Evolutionary conservation across 768 basidiomycete genomes (phyloP), one percentile per base, ranked within the genome.

Genomic region (Agrocybe praecox): DNA sequence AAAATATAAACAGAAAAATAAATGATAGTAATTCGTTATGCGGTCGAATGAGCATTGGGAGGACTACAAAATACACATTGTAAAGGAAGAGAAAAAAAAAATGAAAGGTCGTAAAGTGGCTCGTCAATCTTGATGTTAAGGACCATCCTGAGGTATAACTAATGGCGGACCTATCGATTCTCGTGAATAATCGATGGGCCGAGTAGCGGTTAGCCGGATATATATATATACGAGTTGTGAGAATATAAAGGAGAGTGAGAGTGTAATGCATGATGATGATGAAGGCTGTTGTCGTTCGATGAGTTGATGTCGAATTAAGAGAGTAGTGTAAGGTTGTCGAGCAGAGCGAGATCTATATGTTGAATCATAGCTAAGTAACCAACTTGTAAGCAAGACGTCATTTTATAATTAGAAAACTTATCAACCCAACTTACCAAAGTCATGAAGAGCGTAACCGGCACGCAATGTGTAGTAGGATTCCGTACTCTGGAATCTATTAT

Each of bases 401-500:
- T 23, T 29, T 11, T n/a, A 46, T n/a, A n/a, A n/a, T 42, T 22
- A 17, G 60, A 26, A 42, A 23, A 33, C 19, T 32, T 53, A 6
- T 4, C 5, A 42, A 26, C 34, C 24, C 48, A 43, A 63, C 60
- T 53, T 52, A 65, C 63, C 65, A 60, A 59, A 47, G 56, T 65
- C 61, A 51, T 58, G 51, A 52, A 32, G 34, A 53, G 65, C 68
- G 68, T 68, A 72, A 52, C 72, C 75, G 63, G 74, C 69, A 72
- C 71, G 69, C 66, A 47, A 46, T 21, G 22, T 60, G 52, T 42
- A 49, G 52, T 42, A 49, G 49, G 45, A 54, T 56, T 66, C 64
- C 50, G 32, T 46, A 57, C 52, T 32, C 49, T 21, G 42, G 42
- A 45, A 49, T 61, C 51, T 53, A 62, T 73, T 59, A 90, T 76